Evolutionary conservation across 345 rosid genomes (phyloP), one percentile per base, ranked within the genome.

Genomic region (Schrenkiella parvula): DNA sequence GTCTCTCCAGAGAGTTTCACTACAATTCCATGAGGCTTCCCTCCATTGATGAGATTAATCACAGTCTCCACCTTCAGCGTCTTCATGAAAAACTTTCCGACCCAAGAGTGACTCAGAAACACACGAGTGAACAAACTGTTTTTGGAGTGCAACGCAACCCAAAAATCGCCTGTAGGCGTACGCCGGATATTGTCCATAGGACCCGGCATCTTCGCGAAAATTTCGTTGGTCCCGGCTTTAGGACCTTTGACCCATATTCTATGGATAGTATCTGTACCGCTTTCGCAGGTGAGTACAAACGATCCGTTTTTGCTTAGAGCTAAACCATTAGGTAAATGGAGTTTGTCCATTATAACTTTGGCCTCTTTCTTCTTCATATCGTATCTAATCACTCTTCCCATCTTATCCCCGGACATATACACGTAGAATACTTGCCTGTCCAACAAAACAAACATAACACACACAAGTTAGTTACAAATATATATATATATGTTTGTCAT

Each of bases 291-390:
- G 21, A 88, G 70, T 42, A 86, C 60, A 57, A 84, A 88, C 2
- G 82, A 73, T 8, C 76, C 69, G 13, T 90, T 81, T 67, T 80
- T 85, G 86, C 88, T 86, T 53, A 90, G 55, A 4, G 95, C 85
- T 21, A 86, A 82, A n/a, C 97, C 95, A 69, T 90, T 90, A 7
- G 89, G 84, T 29, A 88, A 79, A 12, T 82, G 82, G 26, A 88
- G 79, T 44, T 72, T 82, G 35, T 63, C 64, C 74, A 56, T 38
- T n/a, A 76, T 18, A 25, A 70, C 76, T 54, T 19, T 76, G 25
- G 80, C 67, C 58, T 70, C 75, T 76, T 76, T 70, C 19, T 11
- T 76, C 71, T 69, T 69, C 70, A 63, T 70, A 21, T 70, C 39
- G 60, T 76, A 76, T 54, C 54, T 70, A 23, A 76, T 64, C 3